phyloP scores from a whole-genome alignment of 768 basidiomycete genomes.

The Psilocybe subaeruginosa region DNA sequence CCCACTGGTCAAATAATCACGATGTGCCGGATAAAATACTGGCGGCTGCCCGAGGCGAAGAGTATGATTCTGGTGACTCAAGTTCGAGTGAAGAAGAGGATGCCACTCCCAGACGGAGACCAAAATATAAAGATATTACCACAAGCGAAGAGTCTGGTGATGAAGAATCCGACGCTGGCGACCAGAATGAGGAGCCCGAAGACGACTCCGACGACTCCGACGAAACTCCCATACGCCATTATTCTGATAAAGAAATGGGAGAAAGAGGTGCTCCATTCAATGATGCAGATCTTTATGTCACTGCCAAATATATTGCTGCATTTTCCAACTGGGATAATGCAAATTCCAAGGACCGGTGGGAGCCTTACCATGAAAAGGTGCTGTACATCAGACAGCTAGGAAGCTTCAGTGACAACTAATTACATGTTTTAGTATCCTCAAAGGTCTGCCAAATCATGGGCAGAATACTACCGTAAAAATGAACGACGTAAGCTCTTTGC shows the following conservation, averaged over 20 bases:
- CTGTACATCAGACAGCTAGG: constrained; percentile 13
- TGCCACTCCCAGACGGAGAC: constrained; percentile 16
- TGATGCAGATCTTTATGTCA: constrained; percentile 62
- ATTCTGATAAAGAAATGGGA: constrained; percentile 56
- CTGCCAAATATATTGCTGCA: constrained; percentile 61
- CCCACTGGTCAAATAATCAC: constrained; percentile 69
- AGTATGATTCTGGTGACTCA: constrained; percentile 20
- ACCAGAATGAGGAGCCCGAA: constrained; percentile 22
- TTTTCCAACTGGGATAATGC: constrained; percentile 47
- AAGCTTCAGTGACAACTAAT: not conserved
- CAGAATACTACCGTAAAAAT: constrained; percentile 58
- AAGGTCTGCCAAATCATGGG: constrained; percentile 61
- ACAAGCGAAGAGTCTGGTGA: constrained; percentile 33
- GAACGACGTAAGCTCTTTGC: constrained; percentile 41
- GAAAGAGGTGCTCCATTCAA: constrained; percentile 49
- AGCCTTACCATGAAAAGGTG: constrained; percentile 54
- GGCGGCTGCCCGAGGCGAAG: constrained; percentile 40
- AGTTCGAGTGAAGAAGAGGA: constrained; percentile 17
- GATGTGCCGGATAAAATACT: constrained; percentile 71
- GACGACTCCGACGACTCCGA: constrained; percentile 33
- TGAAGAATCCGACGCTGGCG: constrained; percentile 18
- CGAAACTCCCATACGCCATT: constrained; percentile 35
- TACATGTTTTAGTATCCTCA: constrained; percentile 47
- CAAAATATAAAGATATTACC: constrained; percentile 36
- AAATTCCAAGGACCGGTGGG: constrained; percentile 54